These are phyloP conservation scores for Ammopiptanthus mongolicus DNA, from an alignment of 306 rosid species.

Conservation along the genomic window DNA sequence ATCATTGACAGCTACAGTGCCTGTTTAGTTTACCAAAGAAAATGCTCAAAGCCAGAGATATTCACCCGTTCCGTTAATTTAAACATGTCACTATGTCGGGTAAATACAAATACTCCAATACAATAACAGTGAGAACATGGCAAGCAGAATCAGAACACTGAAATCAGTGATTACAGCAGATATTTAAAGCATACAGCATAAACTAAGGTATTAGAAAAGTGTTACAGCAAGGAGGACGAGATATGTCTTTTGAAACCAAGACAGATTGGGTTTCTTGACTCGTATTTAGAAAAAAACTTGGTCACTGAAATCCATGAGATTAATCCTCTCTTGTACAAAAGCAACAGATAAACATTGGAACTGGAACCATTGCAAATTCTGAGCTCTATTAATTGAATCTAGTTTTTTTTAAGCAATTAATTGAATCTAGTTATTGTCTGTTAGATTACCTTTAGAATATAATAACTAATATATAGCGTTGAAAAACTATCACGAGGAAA, in stretches of 20 bases:
- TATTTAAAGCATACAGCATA: not conserved
- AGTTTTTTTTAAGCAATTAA: no score
- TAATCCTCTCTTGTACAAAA: not conserved
- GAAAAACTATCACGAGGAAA: not conserved
- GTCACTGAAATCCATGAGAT: not conserved
- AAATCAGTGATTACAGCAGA: not conserved
- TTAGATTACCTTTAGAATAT: not conserved
- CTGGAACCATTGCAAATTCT: not conserved
- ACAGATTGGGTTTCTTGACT: not conserved
- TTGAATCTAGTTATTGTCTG: not conserved
- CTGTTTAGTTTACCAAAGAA: not conserved
- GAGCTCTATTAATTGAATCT: not conserved
- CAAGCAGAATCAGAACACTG: not conserved
- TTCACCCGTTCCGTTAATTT: not conserved
- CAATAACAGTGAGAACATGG: not conserved
- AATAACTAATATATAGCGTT: not conserved
- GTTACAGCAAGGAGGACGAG: not conserved
- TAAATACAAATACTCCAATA: no score
- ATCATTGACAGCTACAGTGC: not conserved
- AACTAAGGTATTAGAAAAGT: not conserved
- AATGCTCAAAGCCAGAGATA: not conserved
- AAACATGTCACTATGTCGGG: no score
- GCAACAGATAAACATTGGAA: not conserved
- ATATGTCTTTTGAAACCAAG: not conserved
- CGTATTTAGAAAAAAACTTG: not conserved